Evolutionary conservation across 2,329 filamentous ascomycete species (phyloP), one percentile per base, ranked within the genome.

Genomic region (Davidsoniella australis): DNA sequence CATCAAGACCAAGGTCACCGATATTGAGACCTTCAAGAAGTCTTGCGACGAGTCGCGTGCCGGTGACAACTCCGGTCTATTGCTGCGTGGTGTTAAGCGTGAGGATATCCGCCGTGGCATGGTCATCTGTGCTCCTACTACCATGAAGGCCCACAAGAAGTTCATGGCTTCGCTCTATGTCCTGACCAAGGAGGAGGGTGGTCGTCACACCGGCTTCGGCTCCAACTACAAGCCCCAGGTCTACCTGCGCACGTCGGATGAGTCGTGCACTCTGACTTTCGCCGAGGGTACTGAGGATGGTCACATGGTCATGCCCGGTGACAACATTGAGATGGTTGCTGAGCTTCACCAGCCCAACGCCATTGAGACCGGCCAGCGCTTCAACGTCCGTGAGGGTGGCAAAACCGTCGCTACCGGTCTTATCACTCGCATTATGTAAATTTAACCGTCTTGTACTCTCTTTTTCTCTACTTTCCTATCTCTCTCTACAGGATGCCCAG

Each of bases 11-110:
- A 96, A 95, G 76, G 89, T 98, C 57, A 98, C 91, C 62, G 93
- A 98, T 63, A 96, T 98, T 58, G 91, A 98, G 75, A 98, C 89
- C 57, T 98, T 98, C 77, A 95, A 96, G 78, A 98, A 98, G 78
- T 93, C 87, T 45, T 96, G 91, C 68, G 88, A 95, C 52, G 86
- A 94, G 70, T 94, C 89, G 53, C 79, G 85, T 60, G 91, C 91
- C 54, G 91, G 91, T 66, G 91, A 98, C 70, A 98, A 96, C 80
- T 95, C 91, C 23, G 91, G 91, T 63, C 83, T 98, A 37, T 78
- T 98, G 49, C 82, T 98, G 66, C 86, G 91, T 70, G 89, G 91
- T 74, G 69, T 98, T 63, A 88, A 87, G 69, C 87, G 91, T 62
- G 91, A 98, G 71, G 93, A 98, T 61, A 76, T 98, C 61, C 75